A percentile compares a stretch with the other conserved stretches of the same genome.
Conservation (phyloP, 2,329 filamentous ascomycete species). For the Aspergillus ruber region DNA sequence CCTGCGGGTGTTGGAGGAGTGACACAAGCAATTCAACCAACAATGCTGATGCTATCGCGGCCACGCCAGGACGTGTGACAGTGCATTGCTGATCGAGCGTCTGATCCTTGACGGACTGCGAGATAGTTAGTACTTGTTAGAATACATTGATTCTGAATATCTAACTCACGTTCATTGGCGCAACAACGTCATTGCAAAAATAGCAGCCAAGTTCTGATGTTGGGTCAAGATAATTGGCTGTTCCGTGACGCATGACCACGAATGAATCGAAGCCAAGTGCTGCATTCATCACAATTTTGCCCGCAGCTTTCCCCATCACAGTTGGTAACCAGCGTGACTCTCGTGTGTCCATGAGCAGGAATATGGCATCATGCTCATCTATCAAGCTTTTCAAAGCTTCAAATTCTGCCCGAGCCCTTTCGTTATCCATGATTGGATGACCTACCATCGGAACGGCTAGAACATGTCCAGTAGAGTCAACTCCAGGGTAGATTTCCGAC, state of each 20-base stretch:
- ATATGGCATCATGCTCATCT: constrained; percentile 81
- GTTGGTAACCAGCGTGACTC: constrained; percentile 95
- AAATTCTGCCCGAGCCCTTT: constrained; percentile 65
- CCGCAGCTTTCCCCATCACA: constrained; percentile 85
- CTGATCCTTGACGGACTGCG: constrained; percentile 81
- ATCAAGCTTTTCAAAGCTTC: constrained; percentile 68
- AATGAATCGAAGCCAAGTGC: constrained; percentile 95
- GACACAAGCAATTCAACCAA: constrained; percentile 86
- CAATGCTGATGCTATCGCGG: constrained; percentile 83
- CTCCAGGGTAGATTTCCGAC: constrained; percentile 81
- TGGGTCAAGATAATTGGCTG: constrained; percentile 52
- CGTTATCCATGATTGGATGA: constrained; percentile 72
- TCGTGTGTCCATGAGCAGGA: constrained; percentile 93
- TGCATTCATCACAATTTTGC: constrained; percentile 95
- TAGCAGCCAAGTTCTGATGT: constrained; percentile 80
- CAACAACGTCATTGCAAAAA: constrained; percentile 97
- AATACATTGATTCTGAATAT: constrained; percentile 1
- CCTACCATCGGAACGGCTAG: constrained; percentile 93
- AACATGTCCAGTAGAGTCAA: constrained; percentile 71
- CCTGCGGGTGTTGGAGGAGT: constrained; percentile 73
- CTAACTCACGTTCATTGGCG: constrained; percentile 75
- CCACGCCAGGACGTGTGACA: constrained; percentile 86
- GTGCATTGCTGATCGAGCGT: constrained; percentile 98
- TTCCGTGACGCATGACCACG: constrained; percentile 92
- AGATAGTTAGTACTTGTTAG: constrained; percentile 11